Evolutionary conservation across 306 rosid genomes (phyloP).

Genomic region (Phaseolus lunatus): DNA sequence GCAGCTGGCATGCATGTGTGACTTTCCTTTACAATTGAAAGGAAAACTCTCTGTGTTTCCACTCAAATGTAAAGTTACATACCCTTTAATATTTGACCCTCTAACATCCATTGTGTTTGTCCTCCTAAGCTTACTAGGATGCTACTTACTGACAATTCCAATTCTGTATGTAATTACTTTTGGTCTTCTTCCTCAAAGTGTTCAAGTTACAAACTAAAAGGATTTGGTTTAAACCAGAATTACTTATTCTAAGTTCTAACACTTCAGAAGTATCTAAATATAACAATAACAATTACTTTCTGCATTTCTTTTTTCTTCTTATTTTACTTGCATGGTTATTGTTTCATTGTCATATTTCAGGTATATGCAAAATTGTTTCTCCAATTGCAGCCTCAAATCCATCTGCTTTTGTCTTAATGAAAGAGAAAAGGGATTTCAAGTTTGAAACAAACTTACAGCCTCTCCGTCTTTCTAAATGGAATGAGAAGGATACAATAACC

Average conservation of each 20-base stretch:
- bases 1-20: background rate
- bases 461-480: constrained; percentile 50
- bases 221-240: background rate
- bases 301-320: background rate
- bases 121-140: background rate
- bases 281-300: no score
- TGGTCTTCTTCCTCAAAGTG: background rate
- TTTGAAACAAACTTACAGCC: constrained; percentile 56
- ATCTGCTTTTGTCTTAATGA: constrained; percentile 43
- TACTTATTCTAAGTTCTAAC: background rate
- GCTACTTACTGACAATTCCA: background rate
- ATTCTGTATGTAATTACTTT: background rate
- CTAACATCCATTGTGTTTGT: background rate
- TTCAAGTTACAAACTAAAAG: background rate
- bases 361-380: constrained; percentile 58
- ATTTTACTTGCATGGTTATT: background rate
- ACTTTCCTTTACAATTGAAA: background rate
- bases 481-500: constrained; percentile 32
- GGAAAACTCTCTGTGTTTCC: background rate
- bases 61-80: background rate
- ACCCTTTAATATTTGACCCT: background rate
- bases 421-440: constrained; percentile 48
- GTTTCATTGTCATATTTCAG: constrained; percentile 43
- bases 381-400: constrained; percentile 49
- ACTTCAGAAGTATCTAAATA: background rate